Evolutionary conservation across 192 early-diverging fungal species (phyloP), one percentile per base, ranked within the genome.

Genomic region (Helicostylum pulchrum): DNA sequence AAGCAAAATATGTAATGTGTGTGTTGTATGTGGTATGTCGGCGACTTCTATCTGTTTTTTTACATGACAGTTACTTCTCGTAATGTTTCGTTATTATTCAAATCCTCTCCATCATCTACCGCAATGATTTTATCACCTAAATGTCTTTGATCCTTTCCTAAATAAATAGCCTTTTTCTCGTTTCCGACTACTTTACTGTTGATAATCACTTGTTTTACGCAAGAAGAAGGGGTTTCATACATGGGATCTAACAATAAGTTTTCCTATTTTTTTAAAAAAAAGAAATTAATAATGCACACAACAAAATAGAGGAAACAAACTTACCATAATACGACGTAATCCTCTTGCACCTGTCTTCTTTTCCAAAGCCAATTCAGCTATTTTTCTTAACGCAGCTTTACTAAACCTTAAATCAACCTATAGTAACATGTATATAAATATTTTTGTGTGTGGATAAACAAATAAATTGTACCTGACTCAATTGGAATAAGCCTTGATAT

Each of bases 261-360:
- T 85, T 93, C 91, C 31, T 82, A 39, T 39, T 39, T 39, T 9
- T 4, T 3, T 3, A 39, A 9, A 39, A 39, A 39, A 9, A 10
- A 10, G 4, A 9, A 39, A 39, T 9, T 39, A 39, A 39, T 6
- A 39, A 9, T 39, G 36, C 9, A 9, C 36, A 39, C 5, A 39
- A 36, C 7, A 36, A 36, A 39, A 39, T 9, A 39, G 7, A 36
- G 7, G 3, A 36, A 36, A 39, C 5, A 39, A 5, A 11, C 21
- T 17, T 76, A 83, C 86, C 88, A 91, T 87, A 53, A 94, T 92
- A 11, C 93, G 76, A 12, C 93, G 77, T 63, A 94, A 70, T 9
- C 93, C 93, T 32, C 93, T 84, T 15, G 93, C 93, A 3, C 93
- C 93, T 0, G 93, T 94, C 56, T 92, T 88, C 71, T 92, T 92